A percentile compares a stretch with the other conserved stretches of the same genome.
These are phyloP conservation scores for Aspergillus sp. DNA, from an alignment of 2,329 filamentous ascomycete species.

Conservation along the genomic window DNA sequence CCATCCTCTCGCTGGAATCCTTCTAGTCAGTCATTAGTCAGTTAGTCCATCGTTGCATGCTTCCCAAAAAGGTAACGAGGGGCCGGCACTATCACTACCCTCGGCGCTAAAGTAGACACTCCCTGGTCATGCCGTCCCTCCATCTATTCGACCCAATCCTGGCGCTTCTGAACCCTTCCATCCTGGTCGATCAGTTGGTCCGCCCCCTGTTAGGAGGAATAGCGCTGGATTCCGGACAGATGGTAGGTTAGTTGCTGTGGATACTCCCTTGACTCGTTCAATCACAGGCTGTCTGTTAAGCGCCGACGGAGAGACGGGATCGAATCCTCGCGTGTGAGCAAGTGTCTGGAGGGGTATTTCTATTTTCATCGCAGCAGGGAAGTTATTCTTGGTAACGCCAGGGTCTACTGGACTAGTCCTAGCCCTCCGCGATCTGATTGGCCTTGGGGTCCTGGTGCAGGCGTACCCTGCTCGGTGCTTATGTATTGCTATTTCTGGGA, in stretches of 20 bases:
- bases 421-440: background rate
- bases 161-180: slow-evolving; percentile 3
- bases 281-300: background rate
- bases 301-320: background rate
- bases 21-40: background rate
- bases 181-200: background rate
- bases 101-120: no score
- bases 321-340: background rate
- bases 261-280: no score
- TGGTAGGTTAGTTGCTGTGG: background rate
- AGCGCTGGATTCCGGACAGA: background rate
- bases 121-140: background rate
- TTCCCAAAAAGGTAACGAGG: background rate
- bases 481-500: slow-evolving; percentile 4
- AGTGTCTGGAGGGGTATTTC: slow-evolving; percentile 1
- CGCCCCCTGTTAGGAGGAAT: background rate
- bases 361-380: slow-evolving; percentile 9
- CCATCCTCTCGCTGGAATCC: background rate
- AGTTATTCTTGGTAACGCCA: slow-evolving; percentile 6
- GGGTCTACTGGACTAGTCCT: background rate
- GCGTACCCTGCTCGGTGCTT: background rate
- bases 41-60: no score
- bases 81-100: background rate
- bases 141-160: background rate
- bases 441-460: background rate